Conservation (phyloP, 495 filamentous ascomycete genomes). For the Neurospora africana region DNA sequence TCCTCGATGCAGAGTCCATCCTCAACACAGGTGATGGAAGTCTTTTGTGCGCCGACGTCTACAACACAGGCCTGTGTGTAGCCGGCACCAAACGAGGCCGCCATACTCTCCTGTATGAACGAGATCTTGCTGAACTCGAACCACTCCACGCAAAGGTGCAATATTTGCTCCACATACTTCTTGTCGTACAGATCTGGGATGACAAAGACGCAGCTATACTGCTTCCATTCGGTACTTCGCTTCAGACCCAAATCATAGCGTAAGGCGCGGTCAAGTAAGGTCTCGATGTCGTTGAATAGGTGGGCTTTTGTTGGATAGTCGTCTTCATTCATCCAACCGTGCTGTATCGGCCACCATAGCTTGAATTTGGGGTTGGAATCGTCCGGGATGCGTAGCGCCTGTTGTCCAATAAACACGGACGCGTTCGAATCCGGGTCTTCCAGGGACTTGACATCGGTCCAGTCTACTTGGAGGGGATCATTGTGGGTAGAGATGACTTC, state of each 20-base stretch:
- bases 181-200: slow-evolving; percentile 96
- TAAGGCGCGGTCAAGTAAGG: slow-evolving; percentile 77
- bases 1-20: slow-evolving; percentile 92
- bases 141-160: slow-evolving; percentile 78
- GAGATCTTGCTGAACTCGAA: slow-evolving; percentile 79
- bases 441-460: slow-evolving; percentile 68
- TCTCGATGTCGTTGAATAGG: slow-evolving; percentile 74
- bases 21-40: slow-evolving; percentile 93
- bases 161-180: slow-evolving; percentile 68
- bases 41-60: slow-evolving; percentile 95
- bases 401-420: slow-evolving; percentile 67
- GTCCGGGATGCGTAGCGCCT: slow-evolving; percentile 78
- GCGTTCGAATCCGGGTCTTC: slow-evolving; percentile 45
- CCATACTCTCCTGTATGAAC: slow-evolving; percentile 91
- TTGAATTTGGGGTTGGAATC: slow-evolving; percentile 82
- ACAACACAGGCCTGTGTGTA: slow-evolving; percentile 89
- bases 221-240: slow-evolving; percentile 67
- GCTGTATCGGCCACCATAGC: slow-evolving; percentile 79
- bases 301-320: slow-evolving; percentile 71
- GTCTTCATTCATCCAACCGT: slow-evolving; percentile 80
- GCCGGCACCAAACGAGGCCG: slow-evolving; percentile 91
- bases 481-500: slow-evolving; percentile 90
- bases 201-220: slow-evolving; percentile 89
- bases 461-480: slow-evolving; percentile 83
- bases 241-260: slow-evolving; percentile 68